phyloP scores from a whole-genome alignment of 2,329 filamentous ascomycete species.

The Malbranchea zuffiana region DNA sequence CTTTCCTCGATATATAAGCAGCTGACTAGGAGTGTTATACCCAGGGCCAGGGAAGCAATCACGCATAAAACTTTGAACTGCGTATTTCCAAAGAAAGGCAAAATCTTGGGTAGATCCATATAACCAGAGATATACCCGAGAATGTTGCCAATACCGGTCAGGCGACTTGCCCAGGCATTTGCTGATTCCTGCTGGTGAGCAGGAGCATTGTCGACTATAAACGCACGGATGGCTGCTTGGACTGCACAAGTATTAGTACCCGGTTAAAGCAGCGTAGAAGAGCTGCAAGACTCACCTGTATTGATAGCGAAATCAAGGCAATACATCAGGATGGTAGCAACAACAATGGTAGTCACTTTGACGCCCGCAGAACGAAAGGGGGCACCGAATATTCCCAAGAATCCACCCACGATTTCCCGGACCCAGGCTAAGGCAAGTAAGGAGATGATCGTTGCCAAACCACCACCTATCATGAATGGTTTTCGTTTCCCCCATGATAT shows the following conservation, averaged over 20 bases:
- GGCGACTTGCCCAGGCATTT: constrained; percentile 86
- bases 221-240: constrained; percentile 81
- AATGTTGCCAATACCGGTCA: constrained; percentile 82
- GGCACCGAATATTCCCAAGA: constrained; percentile 60
- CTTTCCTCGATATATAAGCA: constrained; percentile 61
- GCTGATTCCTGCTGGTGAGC: constrained; percentile 87
- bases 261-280: neutral
- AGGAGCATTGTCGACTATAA: constrained; percentile 87
- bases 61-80: constrained; percentile 91
- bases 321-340: constrained; percentile 80
- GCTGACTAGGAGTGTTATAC: constrained; percentile 59
- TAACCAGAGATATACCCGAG: constrained; percentile 82
- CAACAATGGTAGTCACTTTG: constrained; percentile 56
- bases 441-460: constrained; percentile 54
- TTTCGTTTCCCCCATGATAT: constrained; percentile 65
- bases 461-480: constrained; percentile 67
- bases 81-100: constrained; percentile 72
- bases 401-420: constrained; percentile 56
- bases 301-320: constrained; percentile 91
- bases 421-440: constrained; percentile 65
- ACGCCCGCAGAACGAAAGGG: constrained; percentile 54
- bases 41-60: constrained; percentile 66
- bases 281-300: constrained; percentile 48
- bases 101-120: constrained; percentile 58
- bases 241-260: constrained; percentile 39